phyloP scores from a whole-genome alignment of 306 rosid species.

The Myrica gale region DNA sequence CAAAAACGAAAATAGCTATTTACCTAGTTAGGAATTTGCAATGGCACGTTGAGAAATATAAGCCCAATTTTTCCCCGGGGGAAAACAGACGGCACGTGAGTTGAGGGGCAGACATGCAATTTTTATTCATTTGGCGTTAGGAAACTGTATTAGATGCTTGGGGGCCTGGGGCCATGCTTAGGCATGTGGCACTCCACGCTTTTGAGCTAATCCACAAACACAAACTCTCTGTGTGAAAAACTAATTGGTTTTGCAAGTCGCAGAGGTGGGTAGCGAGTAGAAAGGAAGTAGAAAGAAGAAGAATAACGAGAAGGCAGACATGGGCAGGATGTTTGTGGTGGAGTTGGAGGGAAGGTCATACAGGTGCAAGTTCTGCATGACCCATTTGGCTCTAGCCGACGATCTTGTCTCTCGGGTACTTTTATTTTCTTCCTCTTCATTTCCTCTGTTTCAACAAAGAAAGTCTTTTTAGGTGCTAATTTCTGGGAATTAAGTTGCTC shows the following conservation, averaged over 20 bases:
- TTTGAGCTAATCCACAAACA: not conserved
- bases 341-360: slow-evolving; percentile 84
- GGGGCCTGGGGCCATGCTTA: too few species aligned
- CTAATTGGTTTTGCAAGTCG: not conserved
- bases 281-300: not conserved
- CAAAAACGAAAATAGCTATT: too few species aligned
- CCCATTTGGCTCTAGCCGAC: slow-evolving; percentile 71
- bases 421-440: not conserved
- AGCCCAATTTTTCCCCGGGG: too few species aligned
- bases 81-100: not conserved
- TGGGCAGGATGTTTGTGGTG: slow-evolving; percentile 81
- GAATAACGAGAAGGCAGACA: slow-evolving; percentile 14
- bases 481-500: not conserved
- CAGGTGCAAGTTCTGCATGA: slow-evolving; percentile 87
- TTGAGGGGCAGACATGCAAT: not conserved
- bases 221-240: not conserved
- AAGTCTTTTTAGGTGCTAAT: not conserved
- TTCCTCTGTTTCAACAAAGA: not conserved
- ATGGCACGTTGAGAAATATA: too few species aligned
- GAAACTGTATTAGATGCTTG: not conserved
- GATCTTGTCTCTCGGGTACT: slow-evolving; percentile 76
- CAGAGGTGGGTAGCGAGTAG: not conserved
- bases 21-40: too few species aligned
- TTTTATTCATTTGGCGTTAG: not conserved
- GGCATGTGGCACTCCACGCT: not conserved